Conservation (phyloP, 305 asterid species). For the Fraxinus latifolia region DNA sequence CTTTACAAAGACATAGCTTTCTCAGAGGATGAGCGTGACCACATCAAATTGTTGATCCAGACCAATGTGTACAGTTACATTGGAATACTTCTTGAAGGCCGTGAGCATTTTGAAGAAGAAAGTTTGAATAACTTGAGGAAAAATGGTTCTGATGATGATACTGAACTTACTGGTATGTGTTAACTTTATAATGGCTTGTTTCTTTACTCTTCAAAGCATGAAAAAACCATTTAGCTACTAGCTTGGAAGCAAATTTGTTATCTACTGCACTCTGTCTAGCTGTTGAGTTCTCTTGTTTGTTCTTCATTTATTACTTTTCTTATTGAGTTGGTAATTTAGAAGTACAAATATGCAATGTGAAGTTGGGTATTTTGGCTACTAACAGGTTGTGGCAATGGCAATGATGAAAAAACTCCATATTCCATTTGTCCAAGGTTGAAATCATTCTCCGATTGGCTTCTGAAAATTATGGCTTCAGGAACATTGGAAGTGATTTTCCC, state of each 20-base stretch:
- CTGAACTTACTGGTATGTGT: constrained; percentile 47
- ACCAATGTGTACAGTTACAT: constrained; percentile 85
- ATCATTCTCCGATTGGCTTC: constrained; percentile 97
- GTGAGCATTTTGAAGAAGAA: constrained; percentile 97
- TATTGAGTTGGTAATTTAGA: background rate
- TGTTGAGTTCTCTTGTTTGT: background rate
- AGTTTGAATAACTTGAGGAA: constrained; percentile 41
- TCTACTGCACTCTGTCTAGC: background rate
- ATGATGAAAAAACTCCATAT: constrained; percentile 54
- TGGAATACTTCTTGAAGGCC: constrained; percentile 92
- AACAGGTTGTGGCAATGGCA: constrained; percentile 49
- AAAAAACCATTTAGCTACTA: constrained; percentile 17
- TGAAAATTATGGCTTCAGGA: constrained; percentile 93
- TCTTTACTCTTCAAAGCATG: constrained; percentile 16
- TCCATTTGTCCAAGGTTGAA: constrained; percentile 75
- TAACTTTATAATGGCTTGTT: constrained; percentile 17
- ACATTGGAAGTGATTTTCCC: constrained; percentile 90
- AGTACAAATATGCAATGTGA: background rate
- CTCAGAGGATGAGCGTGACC: constrained; percentile 86
- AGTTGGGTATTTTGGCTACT: constrained; percentile 20
- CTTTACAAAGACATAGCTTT: constrained; percentile 88
- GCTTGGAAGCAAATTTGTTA: background rate
- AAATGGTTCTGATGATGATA: constrained; percentile 36
- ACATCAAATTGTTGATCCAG: constrained; percentile 80
- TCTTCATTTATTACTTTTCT: background rate